A percentile compares a stretch with the other conserved stretches of the same genome.
Evolutionary conservation across 441 rosid species (phyloP).

Genomic region (Arabidopsis lyrata): DNA sequence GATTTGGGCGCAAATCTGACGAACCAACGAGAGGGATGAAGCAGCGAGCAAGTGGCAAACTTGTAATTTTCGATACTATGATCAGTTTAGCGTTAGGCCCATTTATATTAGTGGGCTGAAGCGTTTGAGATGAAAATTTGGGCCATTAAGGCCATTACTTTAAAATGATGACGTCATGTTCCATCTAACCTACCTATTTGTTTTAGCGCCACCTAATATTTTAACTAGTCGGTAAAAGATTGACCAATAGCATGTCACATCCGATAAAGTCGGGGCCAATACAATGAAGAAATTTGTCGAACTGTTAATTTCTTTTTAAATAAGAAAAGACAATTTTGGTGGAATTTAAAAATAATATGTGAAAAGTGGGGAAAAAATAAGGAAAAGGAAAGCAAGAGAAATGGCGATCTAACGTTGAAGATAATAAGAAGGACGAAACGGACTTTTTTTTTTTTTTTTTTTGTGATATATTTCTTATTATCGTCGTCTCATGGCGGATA

Average conservation of each 20-base stretch:
- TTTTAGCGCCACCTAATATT: background rate
- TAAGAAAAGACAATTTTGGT: background rate
- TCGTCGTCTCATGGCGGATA: constrained; percentile 67
- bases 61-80: constrained; percentile 7
- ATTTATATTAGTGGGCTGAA: background rate
- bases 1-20: constrained; percentile 41
- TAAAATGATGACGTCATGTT: background rate
- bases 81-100: constrained; percentile 5
- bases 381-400: constrained; percentile 46
- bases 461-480: constrained; percentile 22
- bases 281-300: constrained; percentile 19
- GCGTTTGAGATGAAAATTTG: background rate
- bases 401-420: constrained; percentile 60
- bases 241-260: constrained; percentile 26
- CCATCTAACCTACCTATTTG: background rate
- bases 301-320: background rate
- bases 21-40: background rate
- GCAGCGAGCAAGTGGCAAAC: constrained; percentile 16
- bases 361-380: background rate
- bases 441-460: constrained; percentile 11
- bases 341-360: background rate
- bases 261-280: constrained; percentile 21
- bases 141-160: background rate
- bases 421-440: constrained; percentile 44
- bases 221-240: background rate